Evolutionary conservation across 2,329 filamentous ascomycete genomes (phyloP), one percentile per base, ranked within the genome.

Genomic region (Eutypa lata): DNA sequence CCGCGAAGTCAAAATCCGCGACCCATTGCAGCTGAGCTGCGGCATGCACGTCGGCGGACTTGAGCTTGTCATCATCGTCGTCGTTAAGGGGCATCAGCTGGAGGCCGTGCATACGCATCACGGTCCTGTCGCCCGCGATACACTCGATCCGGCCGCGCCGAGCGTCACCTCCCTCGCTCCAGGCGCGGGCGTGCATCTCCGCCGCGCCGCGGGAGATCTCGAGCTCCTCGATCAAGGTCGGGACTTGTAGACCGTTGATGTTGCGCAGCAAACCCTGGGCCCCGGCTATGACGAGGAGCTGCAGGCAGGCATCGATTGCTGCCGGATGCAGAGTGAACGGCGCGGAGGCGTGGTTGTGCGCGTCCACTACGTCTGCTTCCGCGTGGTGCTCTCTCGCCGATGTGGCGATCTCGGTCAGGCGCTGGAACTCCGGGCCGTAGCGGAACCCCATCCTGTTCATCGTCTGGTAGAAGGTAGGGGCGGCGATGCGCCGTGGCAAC

Each of bases 311-410:
- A 50, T 76, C 73, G 19, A 76, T 63, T 46, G 66, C 67, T 3
- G 64, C 63, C 0, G 74, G 73, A 48, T 77, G 74, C 18, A 76
- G 57, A 16, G 66, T 58, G 45, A 74, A 68, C 2, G 62, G 60
- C 7, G 52, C 47, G 8, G 56, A 55, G 19, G 21, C 19, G 28
- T 57, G 56, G 44, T 65, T 58, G 40, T 62, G 56, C n/a, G 51
- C 58, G 11, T 57, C 56, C 10, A 57, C 19, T 2, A 61, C 44
- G n/a, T 48, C 52, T 1, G 57, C 63, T 2, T 62, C 50, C 2
- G 64, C 62, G 1, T 58, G 14, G 2, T 62, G 57, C 33, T 56
- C 52, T 0, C 53, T 47, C 19, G 61, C 57, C 1, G 58, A 57
- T 10, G 59, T 53, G 49, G 56, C 53, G 22, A 65, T 60, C 7